These are phyloP conservation scores for Calocybe gangraenosa DNA, from an alignment of 768 basidiomycete species.

Conservation along the genomic window DNA sequence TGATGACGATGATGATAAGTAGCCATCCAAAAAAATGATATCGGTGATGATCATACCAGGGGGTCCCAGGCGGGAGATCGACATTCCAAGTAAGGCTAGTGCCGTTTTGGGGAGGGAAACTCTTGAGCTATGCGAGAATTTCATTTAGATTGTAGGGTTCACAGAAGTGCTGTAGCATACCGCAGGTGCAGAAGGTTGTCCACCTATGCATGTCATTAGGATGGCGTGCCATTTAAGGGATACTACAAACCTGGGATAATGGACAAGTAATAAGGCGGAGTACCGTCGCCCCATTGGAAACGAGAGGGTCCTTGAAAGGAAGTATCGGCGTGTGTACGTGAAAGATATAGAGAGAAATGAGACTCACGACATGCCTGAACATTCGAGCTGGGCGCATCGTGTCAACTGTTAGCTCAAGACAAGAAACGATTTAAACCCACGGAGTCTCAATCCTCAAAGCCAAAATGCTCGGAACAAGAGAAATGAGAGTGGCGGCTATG, in stretches of 20 bases:
- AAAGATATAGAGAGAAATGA: not conserved
- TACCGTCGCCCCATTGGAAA: conserved; percentile 50
- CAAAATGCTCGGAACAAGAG: conserved; percentile 32
- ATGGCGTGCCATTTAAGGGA: not conserved
- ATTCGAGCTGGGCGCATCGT: conserved; percentile 23
- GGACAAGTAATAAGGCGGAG: conserved; percentile 53
- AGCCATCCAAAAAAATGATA: not conserved
- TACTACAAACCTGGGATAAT: conserved; percentile 53
- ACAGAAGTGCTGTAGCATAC: conserved; percentile 38
- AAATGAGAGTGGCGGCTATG: conserved; percentile 29
- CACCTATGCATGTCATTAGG: conserved; percentile 33
- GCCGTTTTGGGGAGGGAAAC: conserved; percentile 43
- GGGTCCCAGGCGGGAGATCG: conserved; percentile 38
- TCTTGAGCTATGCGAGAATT: conserved; percentile 39
- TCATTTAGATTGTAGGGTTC: too few species aligned
- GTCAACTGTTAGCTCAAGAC: not conserved
- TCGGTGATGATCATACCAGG: conserved; percentile 37
- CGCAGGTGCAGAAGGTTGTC: conserved; percentile 45
- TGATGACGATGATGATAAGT: too few species aligned
- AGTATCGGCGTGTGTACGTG: not conserved
- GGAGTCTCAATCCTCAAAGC: conserved; percentile 63
- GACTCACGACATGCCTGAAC: conserved; percentile 50
- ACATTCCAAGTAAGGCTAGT: conserved; percentile 51
- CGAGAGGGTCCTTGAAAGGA: conserved; percentile 51
- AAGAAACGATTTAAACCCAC: conserved; percentile 25